Conservation (phyloP, 1,284 basidiomycete genomes). For the Quambalaria eucalypti region DNA sequence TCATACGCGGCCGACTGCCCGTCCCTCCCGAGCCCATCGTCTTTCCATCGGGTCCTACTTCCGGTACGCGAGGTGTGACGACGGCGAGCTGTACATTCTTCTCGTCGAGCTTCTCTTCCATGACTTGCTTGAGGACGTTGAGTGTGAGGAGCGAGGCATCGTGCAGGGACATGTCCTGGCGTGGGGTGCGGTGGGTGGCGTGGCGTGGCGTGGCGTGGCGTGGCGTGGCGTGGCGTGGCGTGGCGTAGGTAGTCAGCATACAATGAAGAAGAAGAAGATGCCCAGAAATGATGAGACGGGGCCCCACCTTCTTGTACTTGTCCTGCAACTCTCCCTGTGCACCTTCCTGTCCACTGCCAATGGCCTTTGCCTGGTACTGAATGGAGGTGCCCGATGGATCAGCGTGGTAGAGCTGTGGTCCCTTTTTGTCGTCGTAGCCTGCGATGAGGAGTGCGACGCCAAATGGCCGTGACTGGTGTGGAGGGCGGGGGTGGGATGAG, state of each 20-base stretch:
- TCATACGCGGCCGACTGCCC: slow-evolving; percentile 11
- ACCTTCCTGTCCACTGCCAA: slow-evolving; percentile 93
- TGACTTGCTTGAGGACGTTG: slow-evolving; percentile 92
- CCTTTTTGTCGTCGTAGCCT: slow-evolving; percentile 79
- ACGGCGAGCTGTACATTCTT: slow-evolving; percentile 93
- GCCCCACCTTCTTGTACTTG: slow-evolving; percentile 84
- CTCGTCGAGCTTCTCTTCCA: slow-evolving; percentile 98
- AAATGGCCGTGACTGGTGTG: slow-evolving; percentile 75
- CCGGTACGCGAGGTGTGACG: slow-evolving; percentile 33
- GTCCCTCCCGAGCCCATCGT: neutral
- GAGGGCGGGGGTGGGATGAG: neutral
- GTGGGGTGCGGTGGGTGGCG: too few species aligned
- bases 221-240: neutral
- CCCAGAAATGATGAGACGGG: too few species aligned
- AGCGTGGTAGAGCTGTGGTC: slow-evolving; percentile 84
- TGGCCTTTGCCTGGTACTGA: slow-evolving; percentile 94
- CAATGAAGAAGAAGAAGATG: too few species aligned
- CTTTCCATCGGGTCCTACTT: slow-evolving; percentile 19
- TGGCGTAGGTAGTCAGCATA: neutral
- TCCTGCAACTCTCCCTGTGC: slow-evolving; percentile 95
- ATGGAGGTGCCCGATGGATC: slow-evolving; percentile 99
- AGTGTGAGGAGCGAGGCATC: slow-evolving; percentile 82
- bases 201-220: neutral
- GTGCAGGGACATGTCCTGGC: slow-evolving; percentile 82
- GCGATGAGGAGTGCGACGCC: slow-evolving; percentile 95